Evolutionary conservation across 495 filamentous ascomycete genomes (phyloP).

Genomic region (Chaetomium tenue): DNA sequence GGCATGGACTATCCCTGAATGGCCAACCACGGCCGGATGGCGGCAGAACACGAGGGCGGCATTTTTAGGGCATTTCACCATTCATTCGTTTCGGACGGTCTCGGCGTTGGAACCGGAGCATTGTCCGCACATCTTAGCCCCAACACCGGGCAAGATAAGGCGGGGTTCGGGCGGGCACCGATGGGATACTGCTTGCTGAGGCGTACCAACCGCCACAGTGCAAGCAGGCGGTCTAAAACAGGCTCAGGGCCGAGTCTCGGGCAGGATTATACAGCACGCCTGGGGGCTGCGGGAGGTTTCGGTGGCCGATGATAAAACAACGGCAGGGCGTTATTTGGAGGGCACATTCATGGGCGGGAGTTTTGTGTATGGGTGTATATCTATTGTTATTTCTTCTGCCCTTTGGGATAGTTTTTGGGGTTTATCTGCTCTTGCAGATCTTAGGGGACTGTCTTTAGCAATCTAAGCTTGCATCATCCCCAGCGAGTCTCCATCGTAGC

Average conservation of each 20-base stretch:
- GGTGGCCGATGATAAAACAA: background rate
- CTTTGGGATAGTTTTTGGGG: slow-evolving; percentile 12
- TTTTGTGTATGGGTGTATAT: slow-evolving; percentile 9
- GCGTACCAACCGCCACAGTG: background rate
- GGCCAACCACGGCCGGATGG: background rate
- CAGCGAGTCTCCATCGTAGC: background rate
- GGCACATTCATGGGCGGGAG: background rate
- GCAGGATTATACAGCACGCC: background rate
- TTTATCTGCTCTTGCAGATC: slow-evolving; percentile 7
- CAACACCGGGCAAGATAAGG: background rate
- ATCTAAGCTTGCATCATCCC: background rate
- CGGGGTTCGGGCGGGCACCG: background rate
- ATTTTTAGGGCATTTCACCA: background rate
- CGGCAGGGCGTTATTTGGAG: slow-evolving; percentile 6
- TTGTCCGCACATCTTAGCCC: background rate
- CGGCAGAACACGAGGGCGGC: too few relatives aligned
- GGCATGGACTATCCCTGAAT: slow-evolving; percentile 18
- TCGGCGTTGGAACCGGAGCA: background rate
- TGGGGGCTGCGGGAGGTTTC: background rate
- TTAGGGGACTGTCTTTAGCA: background rate
- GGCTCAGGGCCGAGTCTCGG: background rate
- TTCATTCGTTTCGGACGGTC: background rate
- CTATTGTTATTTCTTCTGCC: background rate
- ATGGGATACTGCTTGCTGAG: background rate
- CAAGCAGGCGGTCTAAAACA: background rate